A percentile compares a stretch with the other conserved stretches of the same genome.
phyloP scores from a whole-genome alignment of 805 yeast species.

The Komagataella kurtzmanii region DNA sequence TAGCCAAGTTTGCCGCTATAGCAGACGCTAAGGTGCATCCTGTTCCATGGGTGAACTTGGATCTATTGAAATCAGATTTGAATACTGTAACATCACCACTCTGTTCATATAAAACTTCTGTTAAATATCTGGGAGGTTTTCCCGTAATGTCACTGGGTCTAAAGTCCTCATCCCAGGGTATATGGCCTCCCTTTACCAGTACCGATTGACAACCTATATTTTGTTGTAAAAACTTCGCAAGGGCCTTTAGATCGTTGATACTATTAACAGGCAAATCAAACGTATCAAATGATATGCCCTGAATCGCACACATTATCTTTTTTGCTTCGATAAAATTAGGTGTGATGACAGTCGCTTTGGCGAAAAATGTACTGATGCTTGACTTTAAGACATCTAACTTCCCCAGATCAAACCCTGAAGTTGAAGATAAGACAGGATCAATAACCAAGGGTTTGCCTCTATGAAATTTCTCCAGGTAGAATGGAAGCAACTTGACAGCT shows the following conservation, averaged over 20 bases:
- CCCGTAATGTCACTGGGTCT: slow-evolving; percentile 7
- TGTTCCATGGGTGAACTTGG: slow-evolving; percentile 71
- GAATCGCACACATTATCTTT: slow-evolving; percentile 45
- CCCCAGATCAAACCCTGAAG: slow-evolving; percentile 54
- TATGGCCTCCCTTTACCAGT: slow-evolving; percentile 74
- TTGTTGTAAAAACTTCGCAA: slow-evolving; percentile 26
- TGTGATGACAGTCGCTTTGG: slow-evolving; percentile 46
- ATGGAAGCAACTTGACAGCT: slow-evolving; percentile 32
- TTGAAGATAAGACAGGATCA: slow-evolving; percentile 79
- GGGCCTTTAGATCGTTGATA: slow-evolving; percentile 19
- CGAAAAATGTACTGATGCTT: slow-evolving; percentile 30
- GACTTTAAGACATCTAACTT: slow-evolving; percentile 28
- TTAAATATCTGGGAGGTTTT: slow-evolving; percentile 5
- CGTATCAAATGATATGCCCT: neutral
- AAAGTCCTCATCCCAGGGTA: slow-evolving; percentile 26
- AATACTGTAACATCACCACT: slow-evolving; percentile 24
- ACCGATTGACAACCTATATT: slow-evolving; percentile 35
- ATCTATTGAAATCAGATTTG: slow-evolving; percentile 29
- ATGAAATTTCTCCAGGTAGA: slow-evolving; percentile 19
- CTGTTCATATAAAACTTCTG: slow-evolving; percentile 16
- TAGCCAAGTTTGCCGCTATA: slow-evolving; percentile 63
- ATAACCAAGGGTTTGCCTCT: slow-evolving; percentile 32
- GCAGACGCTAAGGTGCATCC: slow-evolving; percentile 84
- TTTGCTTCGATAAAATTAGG: slow-evolving; percentile 66
- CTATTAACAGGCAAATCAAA: slow-evolving; percentile 3